These are phyloP conservation scores for Neurospora sp. DNA, from an alignment of 2,329 filamentous ascomycete species.

Conservation along the genomic window DNA sequence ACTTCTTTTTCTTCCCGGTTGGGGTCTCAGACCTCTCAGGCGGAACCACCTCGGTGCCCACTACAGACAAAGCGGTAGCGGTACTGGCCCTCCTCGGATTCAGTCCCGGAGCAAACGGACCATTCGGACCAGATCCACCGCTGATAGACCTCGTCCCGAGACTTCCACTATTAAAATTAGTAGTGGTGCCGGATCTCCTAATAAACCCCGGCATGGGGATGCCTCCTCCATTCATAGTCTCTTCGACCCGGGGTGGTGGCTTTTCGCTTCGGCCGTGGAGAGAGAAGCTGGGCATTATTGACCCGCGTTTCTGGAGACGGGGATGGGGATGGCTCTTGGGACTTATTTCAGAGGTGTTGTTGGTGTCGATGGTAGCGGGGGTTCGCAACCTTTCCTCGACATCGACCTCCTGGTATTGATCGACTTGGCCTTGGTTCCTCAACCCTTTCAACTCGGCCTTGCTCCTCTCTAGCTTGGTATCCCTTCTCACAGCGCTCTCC, in stretches of 20 bases:
- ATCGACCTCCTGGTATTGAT: constrained; percentile 21
- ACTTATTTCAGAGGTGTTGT: background rate
- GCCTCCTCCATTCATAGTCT: background rate
- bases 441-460: constrained; percentile 40
- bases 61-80: constrained; percentile 19
- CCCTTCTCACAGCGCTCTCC: constrained; percentile 51
- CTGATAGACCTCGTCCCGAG: constrained; percentile 17
- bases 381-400: background rate
- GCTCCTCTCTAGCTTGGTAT: constrained; percentile 52
- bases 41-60: background rate
- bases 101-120: constrained; percentile 20
- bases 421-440: constrained; percentile 24
- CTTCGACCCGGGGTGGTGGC: background rate
- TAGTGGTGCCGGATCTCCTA: background rate
- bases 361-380: background rate
- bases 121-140: constrained; percentile 5
- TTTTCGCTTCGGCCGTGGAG: constrained; percentile 12
- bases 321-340: background rate
- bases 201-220: background rate
- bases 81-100: constrained; percentile 29
- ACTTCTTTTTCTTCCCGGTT: constrained; percentile 51
- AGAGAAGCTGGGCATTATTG: constrained; percentile 6
- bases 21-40: constrained; percentile 3
- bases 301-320: background rate
- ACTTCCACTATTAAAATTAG: constrained; percentile 17